These are phyloP conservation scores for Coemansia sp. DNA, from an alignment of 192 early-diverging fungal genomes.

Conservation along the genomic window DNA sequence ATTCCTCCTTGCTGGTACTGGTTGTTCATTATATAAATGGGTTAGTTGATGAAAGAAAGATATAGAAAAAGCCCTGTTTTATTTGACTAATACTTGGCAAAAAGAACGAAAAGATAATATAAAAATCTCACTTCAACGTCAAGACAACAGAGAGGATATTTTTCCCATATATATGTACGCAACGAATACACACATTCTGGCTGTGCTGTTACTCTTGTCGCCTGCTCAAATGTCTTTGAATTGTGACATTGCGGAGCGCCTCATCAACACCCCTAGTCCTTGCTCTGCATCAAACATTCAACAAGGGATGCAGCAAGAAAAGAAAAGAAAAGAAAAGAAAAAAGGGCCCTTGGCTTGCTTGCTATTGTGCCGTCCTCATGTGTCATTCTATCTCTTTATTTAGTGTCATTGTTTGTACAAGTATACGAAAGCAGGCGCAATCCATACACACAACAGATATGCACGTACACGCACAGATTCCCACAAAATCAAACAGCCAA, in stretches of 20 bases:
- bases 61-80: not conserved
- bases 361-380: constrained; percentile 1
- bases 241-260: not conserved
- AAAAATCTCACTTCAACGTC: too few relatives aligned
- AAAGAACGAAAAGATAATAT: too few relatives aligned
- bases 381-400: not conserved
- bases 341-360: not conserved
- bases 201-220: not conserved
- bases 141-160: not conserved
- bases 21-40: not conserved
- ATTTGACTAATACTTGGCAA: too few relatives aligned
- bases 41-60: not conserved
- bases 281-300: not conserved
- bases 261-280: not conserved
- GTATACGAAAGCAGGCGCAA: not conserved
- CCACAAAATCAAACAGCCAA: not conserved
- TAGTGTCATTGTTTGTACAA: not conserved
- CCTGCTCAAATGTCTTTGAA: not conserved
- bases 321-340: not conserved
- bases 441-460: not conserved
- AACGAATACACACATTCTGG: too few relatives aligned
- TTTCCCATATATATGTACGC: not conserved
- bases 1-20: not conserved
- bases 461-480: not conserved
- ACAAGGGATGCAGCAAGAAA: not conserved